Conservation (phyloP, 2,329 filamentous ascomycete genomes). For the Paraphaeosphaeria minitans region DNA sequence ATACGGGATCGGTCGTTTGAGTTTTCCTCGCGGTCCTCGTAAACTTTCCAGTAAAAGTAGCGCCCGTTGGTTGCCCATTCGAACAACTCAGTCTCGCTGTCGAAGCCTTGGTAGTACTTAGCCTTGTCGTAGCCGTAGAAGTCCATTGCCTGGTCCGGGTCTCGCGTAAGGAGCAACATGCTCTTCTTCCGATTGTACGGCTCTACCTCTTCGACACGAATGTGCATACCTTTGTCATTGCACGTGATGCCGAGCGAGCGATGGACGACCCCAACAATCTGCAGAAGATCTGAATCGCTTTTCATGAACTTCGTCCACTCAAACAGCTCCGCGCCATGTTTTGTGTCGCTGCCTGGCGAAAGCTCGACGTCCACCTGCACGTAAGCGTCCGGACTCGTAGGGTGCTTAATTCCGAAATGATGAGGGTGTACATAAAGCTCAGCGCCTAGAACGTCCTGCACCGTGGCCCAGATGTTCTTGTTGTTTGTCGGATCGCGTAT, state of each 20-base stretch:
- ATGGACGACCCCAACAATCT: constrained; percentile 67
- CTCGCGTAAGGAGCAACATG: constrained; percentile 64
- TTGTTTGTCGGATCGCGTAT: constrained; percentile 15
- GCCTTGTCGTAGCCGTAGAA: constrained; percentile 66
- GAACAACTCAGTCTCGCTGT: constrained; percentile 61
- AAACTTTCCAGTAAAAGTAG: constrained; percentile 59
- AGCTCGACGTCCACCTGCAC: constrained; percentile 74
- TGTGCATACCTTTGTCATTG: constrained; percentile 65
- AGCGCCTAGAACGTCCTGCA: constrained; percentile 56
- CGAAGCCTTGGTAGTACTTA: constrained; percentile 63
- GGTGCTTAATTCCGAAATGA: constrained; percentile 58
- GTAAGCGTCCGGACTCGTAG: constrained; percentile 39
- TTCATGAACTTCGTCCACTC: constrained; percentile 71
- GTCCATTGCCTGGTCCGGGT: constrained; percentile 61
- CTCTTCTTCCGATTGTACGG: constrained; percentile 59
- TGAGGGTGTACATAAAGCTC: constrained; percentile 29
- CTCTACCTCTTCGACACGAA: constrained; percentile 74
- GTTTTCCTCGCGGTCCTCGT: constrained; percentile 40
- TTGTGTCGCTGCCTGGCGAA: constrained; percentile 46
- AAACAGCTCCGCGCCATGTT: constrained; percentile 44
- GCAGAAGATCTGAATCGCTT: constrained; percentile 74
- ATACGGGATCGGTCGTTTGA: constrained; percentile 64
- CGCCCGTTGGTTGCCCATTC: constrained; percentile 64
- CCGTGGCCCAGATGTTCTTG: constrained; percentile 29
- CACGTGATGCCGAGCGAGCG: constrained; percentile 69